Base-by-base conservation (phyloP, 768 basidiomycete species). In the Rubroboletus pulcherrimus region DNA sequence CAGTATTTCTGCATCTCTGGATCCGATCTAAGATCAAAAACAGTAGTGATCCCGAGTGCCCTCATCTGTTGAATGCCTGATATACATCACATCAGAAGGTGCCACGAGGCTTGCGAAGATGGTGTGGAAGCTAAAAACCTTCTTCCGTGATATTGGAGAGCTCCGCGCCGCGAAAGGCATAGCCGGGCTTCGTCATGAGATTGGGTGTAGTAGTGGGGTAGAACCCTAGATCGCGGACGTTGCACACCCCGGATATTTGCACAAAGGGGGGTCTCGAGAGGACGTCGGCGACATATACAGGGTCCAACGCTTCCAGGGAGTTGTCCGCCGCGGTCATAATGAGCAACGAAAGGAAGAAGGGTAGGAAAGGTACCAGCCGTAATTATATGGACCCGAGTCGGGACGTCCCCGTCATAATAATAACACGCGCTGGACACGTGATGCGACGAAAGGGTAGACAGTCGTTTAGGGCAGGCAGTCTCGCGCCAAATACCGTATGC, bases 21-120 rank as follows among this genome's bases (percentile, higher is more conserved):
- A 65, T 90, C 86, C 8, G 89, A 91, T 62, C 91, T 80, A 40
- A 92, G 75, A 74, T 92, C 91, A 66, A 86, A 91, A 53, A 90
- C 77, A 59, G 77, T 83, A 7, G 80, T 75, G 53, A 93, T 78
- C 5, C 86, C 86, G 15, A 92, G 77, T 11, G 78, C 73, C 55
- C 67, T 79, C 53, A 92, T 70, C 57, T 79, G 78, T 15, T 67
- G 70, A 64, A 80, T 81, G 48, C 90, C 89, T 90, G 58, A 38
- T 4, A 29, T 15, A 15, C 24, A 40, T 31, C 31, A n/a, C 14
- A 41, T 68, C 14, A 57, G 51, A 48, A 41, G 19, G 33, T 40
- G 17, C 19, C 17, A 29, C 8, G 35, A 9, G 4, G 11, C 4
- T 15, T 24, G 17, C 31, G 26, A 39, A 26, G 5, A 12, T 1